A percentile compares a stretch with the other conserved stretches of the same genome.
Evolutionary conservation across 2,329 filamentous ascomycete genomes (phyloP).

Genomic region (Arthrobotrys entomopaga): DNA sequence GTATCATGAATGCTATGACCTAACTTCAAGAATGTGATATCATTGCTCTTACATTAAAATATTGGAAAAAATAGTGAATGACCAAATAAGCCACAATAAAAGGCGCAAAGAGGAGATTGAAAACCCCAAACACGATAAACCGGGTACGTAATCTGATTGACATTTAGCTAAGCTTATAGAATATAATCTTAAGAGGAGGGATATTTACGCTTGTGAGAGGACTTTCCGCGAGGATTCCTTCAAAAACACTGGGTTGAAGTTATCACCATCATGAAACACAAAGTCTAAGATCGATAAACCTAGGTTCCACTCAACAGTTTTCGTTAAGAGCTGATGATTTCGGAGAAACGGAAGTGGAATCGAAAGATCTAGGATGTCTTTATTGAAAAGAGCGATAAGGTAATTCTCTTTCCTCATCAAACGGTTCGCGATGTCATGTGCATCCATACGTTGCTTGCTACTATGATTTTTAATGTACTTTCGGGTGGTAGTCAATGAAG

Average conservation of each 20-base stretch:
- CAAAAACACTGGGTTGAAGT: conserved; percentile 85
- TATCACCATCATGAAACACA: conserved; percentile 88
- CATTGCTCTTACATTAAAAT: conserved; percentile 77
- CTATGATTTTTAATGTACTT: conserved; percentile 73
- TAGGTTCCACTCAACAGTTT: conserved; percentile 90
- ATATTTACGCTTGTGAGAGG: conserved; percentile 73
- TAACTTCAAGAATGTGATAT: neutral
- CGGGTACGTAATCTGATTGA: conserved; percentile 70
- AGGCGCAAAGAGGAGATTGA: conserved; percentile 87
- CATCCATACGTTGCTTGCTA: conserved; percentile 92
- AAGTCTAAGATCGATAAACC: conserved; percentile 91
- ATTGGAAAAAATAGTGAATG: conserved; percentile 90
- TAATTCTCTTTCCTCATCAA: conserved; percentile 98
- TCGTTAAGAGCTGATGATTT: conserved; percentile 83
- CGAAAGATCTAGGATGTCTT: conserved; percentile 88
- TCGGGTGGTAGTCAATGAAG: conserved; percentile 72
- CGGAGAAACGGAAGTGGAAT: conserved; percentile 85
- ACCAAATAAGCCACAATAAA: conserved; percentile 87
- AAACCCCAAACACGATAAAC: conserved; percentile 82
- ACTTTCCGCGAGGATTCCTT: conserved; percentile 81
- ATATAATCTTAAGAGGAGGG: neutral
- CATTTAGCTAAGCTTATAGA: conserved; percentile 21
- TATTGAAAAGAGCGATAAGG: conserved; percentile 95
- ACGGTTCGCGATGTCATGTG: conserved; percentile 95
- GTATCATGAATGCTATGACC: neutral